A percentile compares a stretch with the other conserved stretches of the same genome.
Conservation (phyloP, 2,329 filamentous ascomycete species). For the Elsinoe perseae region DNA sequence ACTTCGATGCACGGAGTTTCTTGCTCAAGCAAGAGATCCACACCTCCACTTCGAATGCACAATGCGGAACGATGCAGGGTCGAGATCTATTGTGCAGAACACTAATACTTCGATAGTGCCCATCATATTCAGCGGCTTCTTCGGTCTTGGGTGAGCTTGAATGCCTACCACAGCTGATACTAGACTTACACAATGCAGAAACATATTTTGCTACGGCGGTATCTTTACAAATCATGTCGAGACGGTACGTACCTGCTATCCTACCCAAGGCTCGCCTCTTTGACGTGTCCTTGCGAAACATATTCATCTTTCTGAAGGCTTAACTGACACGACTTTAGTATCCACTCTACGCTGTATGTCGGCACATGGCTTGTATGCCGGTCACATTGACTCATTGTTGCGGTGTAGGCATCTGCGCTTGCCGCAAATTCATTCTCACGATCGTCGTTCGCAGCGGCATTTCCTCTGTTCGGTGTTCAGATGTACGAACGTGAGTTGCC, state of each 20-base stretch:
- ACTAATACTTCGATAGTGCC: slow-evolving; percentile 31
- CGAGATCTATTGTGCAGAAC: neutral
- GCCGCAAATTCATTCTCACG: slow-evolving; percentile 45
- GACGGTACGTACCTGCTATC: slow-evolving; percentile 32
- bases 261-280: slow-evolving; percentile 8
- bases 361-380: neutral
- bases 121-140: slow-evolving; percentile 42
- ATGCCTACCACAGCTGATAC: neutral
- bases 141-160: slow-evolving; percentile 37
- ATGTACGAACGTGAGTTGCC: slow-evolving; percentile 43
- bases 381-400: neutral
- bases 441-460: slow-evolving; percentile 41
- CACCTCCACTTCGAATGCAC: neutral
- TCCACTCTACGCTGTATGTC: slow-evolving; percentile 37
- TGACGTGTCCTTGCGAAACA: slow-evolving; percentile 10
- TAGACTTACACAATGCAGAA: slow-evolving; percentile 2
- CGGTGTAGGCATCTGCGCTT: slow-evolving; percentile 36
- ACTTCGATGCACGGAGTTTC: neutral
- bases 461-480: slow-evolving; percentile 43
- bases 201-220: slow-evolving; percentile 61
- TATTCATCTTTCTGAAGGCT: neutral
- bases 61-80: neutral
- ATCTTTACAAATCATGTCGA: slow-evolving; percentile 84
- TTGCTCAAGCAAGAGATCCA: neutral
- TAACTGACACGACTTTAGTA: slow-evolving; percentile 29